phyloP scores from a whole-genome alignment of 2,329 filamentous ascomycete species.

The Diplodia seriata region DNA sequence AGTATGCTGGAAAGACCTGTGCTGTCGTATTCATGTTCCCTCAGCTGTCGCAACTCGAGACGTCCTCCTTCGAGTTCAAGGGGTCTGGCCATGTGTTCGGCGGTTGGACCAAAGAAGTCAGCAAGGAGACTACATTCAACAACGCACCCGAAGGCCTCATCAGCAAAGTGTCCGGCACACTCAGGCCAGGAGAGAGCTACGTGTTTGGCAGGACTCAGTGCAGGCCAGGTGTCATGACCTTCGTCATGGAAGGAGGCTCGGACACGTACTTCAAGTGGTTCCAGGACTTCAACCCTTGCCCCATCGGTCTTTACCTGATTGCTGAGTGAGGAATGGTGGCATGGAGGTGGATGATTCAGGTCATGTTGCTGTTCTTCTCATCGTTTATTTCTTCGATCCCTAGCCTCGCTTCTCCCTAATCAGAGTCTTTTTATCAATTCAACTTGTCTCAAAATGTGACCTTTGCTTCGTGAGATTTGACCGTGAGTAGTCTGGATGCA shows the following conservation, averaged over 20 bases:
- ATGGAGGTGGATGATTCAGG: not conserved
- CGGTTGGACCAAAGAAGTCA: constrained; percentile 38
- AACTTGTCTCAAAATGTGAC: not conserved
- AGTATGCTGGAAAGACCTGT: constrained; percentile 53
- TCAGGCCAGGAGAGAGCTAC: constrained; percentile 38
- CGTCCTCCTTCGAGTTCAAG: constrained; percentile 46
- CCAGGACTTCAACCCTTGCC: constrained; percentile 31
- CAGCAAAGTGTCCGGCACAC: constrained; percentile 34
- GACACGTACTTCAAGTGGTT: constrained; percentile 26
- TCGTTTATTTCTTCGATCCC: constrained; percentile 8
- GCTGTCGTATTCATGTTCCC: constrained; percentile 58
- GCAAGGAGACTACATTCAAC: constrained; percentile 32
- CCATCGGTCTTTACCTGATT: constrained; percentile 21
- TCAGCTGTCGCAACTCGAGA: constrained; percentile 42
- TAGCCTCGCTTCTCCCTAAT: not conserved
- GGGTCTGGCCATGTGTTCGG: constrained; percentile 49
- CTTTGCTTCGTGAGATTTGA: too few relatives aligned
- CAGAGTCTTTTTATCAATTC: constrained; percentile 1
- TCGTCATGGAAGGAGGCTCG: constrained; percentile 35
- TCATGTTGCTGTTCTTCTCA: not conserved
- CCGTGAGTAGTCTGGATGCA: too few relatives aligned
- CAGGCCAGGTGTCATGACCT: constrained; percentile 39
- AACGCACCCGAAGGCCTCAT: constrained; percentile 21
- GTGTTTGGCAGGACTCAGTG: constrained; percentile 39
- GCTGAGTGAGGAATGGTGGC: constrained; percentile 3